These are phyloP conservation scores for Delonix regia DNA, from an alignment of 306 rosid genomes.

Conservation along the genomic window DNA sequence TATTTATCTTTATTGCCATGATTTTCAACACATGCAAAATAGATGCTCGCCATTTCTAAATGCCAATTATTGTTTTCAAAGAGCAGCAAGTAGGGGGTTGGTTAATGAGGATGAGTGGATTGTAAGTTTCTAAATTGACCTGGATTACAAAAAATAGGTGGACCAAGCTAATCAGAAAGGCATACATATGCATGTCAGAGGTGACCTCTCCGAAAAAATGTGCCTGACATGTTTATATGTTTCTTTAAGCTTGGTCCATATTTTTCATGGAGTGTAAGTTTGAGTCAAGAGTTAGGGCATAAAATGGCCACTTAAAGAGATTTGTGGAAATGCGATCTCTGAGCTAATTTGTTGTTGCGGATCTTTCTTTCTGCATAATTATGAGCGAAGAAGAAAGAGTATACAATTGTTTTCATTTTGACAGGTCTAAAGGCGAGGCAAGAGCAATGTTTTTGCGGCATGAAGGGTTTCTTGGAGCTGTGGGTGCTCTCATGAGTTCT, in stretches of 20 bases:
- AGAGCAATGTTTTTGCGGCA: conserved; percentile 92
- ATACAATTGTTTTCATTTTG: conserved; percentile 2
- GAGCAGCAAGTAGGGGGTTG: background rate
- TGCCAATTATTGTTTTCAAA: background rate
- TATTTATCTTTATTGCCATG: background rate
- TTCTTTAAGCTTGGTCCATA: background rate
- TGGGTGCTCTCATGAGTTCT: conserved; percentile 82
- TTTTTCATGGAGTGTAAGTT: background rate
- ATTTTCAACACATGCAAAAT: background rate
- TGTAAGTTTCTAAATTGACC: background rate
- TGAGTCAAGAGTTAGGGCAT: background rate
- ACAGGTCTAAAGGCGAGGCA: conserved; percentile 96
- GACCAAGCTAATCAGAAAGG: background rate
- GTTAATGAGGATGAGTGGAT: background rate
- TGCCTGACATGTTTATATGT: background rate
- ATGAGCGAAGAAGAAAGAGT: background rate
- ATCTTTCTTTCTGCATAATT: background rate
- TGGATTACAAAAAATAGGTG: background rate
- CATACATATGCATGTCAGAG: background rate
- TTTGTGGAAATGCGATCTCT: background rate
- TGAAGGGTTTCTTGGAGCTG: conserved; percentile 95
- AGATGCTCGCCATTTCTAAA: no score
- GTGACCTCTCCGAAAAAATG: background rate
- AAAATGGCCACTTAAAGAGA: background rate
- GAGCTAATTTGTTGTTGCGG: background rate